Base-by-base conservation (phyloP, 2,329 filamentous ascomycete genomes). In the Colletotrichum melonis region DNA sequence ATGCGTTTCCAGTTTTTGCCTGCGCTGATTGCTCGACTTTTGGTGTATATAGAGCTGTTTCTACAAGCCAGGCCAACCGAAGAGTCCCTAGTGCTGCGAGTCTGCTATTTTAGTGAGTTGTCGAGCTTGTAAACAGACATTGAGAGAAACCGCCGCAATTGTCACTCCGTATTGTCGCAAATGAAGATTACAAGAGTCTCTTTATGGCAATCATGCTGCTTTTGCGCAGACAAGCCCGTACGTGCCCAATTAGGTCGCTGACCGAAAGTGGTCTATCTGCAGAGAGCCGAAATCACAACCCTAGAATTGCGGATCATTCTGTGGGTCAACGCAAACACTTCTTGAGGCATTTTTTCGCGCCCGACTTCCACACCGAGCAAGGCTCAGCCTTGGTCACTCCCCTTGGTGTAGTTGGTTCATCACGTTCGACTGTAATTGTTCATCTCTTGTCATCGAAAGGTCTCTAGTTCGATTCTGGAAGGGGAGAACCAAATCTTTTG, bases 391-490 rank as follows among this genome's bases (percentile, higher is more conserved):
- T 49, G 56, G 54, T 49, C 42, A 46, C 68, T 71, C 68, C 46
- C 63, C 68, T 71, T 71, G 68, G 68, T 71, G 68, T 71, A 71
- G 68, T 71, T 71, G 68, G 68, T 71, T 71, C 32, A 71, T 71
- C 68, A 71, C 68, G 68, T 71, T 71, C 68, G 68, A 71, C 68
- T 71, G 68, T 71, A 71, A 71, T 71, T 32, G 68, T 71, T 63
- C 19, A 49, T 49, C 32, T 46, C 26, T 52, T 59, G 30, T 71
- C 55, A 71, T 71, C 68, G 68, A 71, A 71, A 71, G 68, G 63
- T 71, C 68, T 60, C 68, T 71, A 67, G 68, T 71, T 71, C 68
- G 68, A 71, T 67, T 71, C 68, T 67, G 68, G 68, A 60, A 71
- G 68, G 68, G 63, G 68, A 70, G 68, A 70, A 24, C 24, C 4